Evolutionary conservation across 352 stramenopile genomes (phyloP).

Genomic region (Pythium brachiatum): DNA sequence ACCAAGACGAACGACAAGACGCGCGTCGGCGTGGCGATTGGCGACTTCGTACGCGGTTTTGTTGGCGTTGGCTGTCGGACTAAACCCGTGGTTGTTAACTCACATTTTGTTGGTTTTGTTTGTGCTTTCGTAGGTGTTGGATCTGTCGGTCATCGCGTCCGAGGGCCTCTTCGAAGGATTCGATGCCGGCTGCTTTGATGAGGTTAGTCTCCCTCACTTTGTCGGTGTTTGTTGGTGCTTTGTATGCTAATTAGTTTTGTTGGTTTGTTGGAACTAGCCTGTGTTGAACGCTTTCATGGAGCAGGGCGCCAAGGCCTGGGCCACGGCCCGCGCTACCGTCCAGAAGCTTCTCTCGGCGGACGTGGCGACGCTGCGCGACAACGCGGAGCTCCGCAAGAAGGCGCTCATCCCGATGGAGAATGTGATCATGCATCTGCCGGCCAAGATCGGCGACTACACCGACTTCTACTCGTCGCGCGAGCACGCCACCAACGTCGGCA

Average conservation of each 20-base stretch:
- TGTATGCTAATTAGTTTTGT: conserved; percentile 26
- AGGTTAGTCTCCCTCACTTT: conserved; percentile 24
- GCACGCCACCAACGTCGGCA: conserved; percentile 95
- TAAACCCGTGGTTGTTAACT: not conserved
- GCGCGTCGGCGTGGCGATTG: conserved; percentile 83
- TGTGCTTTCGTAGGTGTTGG: conserved; percentile 51
- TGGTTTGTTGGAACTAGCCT: conserved; percentile 33
- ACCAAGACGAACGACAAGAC: conserved; percentile 59
- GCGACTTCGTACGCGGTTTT: conserved; percentile 53
- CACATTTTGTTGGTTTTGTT: not conserved
- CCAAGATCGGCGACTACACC: conserved; percentile 95
- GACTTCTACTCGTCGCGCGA: conserved; percentile 97
- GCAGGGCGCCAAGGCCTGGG: conserved; percentile 85
- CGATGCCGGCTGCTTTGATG: conserved; percentile 69
- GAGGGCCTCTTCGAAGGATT: conserved; percentile 89
- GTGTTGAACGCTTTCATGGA: conserved; percentile 94
- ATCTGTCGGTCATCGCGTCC: conserved; percentile 88
- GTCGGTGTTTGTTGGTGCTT: not conserved
- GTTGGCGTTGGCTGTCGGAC: not conserved
- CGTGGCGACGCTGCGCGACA: conserved; percentile 75
- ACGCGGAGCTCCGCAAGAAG: conserved; percentile 63
- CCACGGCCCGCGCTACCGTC: conserved; percentile 78
- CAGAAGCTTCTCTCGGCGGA: conserved; percentile 82
- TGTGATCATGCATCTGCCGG: conserved; percentile 90
- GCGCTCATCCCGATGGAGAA: conserved; percentile 80